Evolutionary conservation across 768 basidiomycete genomes (phyloP).

Genomic region (Porpolomopsis calyptriformis): DNA sequence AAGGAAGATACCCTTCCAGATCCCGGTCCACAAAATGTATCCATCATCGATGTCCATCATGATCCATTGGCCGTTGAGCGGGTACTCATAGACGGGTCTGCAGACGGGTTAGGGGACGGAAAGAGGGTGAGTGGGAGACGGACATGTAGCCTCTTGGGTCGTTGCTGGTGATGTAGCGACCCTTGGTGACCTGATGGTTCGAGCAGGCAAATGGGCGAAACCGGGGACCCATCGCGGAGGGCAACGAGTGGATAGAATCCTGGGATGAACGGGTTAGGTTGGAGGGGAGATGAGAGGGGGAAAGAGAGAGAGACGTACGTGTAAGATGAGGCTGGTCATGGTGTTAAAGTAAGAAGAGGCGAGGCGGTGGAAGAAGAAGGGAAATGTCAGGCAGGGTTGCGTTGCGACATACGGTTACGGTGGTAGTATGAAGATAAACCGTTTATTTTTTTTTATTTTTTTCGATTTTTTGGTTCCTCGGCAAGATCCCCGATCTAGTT

Average conservation of each 20-base stretch:
- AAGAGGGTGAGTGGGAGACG: constrained; percentile 20
- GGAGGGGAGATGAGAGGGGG: constrained; percentile 8
- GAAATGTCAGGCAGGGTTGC: not conserved
- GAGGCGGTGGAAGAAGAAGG: not conserved
- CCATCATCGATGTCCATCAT: constrained; percentile 96
- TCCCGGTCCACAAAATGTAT: constrained; percentile 86
- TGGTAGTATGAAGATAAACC: too few species aligned
- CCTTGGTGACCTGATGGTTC: constrained; percentile 74
- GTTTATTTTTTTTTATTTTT: too few species aligned
- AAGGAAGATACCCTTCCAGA: constrained; percentile 68
- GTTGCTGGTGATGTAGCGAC: constrained; percentile 82
- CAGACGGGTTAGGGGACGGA: not conserved
- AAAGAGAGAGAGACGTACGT: constrained; percentile 24
- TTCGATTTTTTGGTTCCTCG: not conserved
- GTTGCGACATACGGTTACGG: not conserved
- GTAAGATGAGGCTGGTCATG: constrained; percentile 37
- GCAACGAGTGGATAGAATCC: constrained; percentile 33
- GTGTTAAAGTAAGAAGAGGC: not conserved
- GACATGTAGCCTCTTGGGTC: constrained; percentile 86
- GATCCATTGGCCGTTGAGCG: constrained; percentile 83
- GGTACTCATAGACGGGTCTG: constrained; percentile 84
- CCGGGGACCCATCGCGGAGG: constrained; percentile 31
- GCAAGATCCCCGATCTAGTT: constrained; percentile 6
- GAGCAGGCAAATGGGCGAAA: constrained; percentile 66
- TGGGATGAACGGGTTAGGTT: constrained; percentile 10